A percentile compares a stretch with the other conserved stretches of the same genome.
phyloP scores from a whole-genome alignment of 805 yeast genomes.

The Candida glaebosa region DNA sequence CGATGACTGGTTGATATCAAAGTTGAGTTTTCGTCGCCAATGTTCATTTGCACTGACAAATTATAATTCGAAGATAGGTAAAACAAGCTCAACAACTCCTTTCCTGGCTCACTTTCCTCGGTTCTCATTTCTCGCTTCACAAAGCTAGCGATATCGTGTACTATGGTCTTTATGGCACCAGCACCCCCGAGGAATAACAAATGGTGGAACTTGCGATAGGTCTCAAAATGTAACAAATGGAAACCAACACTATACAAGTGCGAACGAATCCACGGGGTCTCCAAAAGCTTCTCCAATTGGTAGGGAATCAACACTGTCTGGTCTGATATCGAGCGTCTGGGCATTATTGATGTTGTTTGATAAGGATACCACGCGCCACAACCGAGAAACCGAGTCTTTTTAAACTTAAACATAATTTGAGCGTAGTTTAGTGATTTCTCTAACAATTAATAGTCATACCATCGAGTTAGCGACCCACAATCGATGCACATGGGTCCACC shows the following conservation, averaged over 20 bases:
- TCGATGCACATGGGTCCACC: too few species aligned
- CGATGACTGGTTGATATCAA: conserved; percentile 14
- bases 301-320: conserved; percentile 8
- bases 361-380: background rate
- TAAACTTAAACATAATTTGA: background rate
- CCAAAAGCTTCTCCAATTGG: conserved; percentile 9
- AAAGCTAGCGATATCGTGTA: conserved; percentile 30
- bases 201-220: conserved; percentile 30
- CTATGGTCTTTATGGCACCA: conserved; percentile 29
- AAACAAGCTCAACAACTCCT: conserved; percentile 20
- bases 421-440: background rate
- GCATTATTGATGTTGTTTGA: background rate
- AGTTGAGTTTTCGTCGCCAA: conserved; percentile 8
- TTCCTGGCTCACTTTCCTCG: conserved; percentile 11
- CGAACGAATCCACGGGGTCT: conserved; percentile 25
- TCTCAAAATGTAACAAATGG: conserved; percentile 28
- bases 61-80: conserved; percentile 15
- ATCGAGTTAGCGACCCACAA: too few species aligned
- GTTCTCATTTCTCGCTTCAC: conserved; percentile 24
- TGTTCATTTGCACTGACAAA: conserved; percentile 2
- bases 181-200: conserved; percentile 28
- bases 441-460: background rate
- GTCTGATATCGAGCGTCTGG: background rate
- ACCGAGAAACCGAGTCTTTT: background rate
- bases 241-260: conserved; percentile 34